These are phyloP conservation scores for Penicillium ochrochloron DNA, from an alignment of 495 filamentous ascomycete genomes.

Conservation along the genomic window DNA sequence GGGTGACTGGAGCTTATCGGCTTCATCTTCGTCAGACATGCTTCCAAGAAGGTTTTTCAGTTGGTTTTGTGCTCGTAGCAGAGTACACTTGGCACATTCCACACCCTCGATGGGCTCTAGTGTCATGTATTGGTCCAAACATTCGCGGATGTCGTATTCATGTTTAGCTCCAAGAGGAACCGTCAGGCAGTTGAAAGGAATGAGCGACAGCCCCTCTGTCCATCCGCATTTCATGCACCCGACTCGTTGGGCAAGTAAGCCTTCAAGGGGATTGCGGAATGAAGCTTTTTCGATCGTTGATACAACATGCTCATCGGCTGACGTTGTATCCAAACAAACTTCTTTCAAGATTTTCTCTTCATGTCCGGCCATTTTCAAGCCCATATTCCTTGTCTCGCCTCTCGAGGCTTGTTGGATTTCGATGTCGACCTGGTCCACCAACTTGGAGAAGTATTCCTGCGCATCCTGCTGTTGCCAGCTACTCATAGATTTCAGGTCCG, in stretches of 20 bases:
- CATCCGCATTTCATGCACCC: constrained; percentile 85
- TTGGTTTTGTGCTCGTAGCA: constrained; percentile 59
- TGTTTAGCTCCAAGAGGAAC: constrained; percentile 67
- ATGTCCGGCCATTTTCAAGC: constrained; percentile 47
- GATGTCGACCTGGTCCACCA: constrained; percentile 84
- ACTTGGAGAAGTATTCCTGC: constrained; percentile 93
- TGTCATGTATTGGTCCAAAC: constrained; percentile 81
- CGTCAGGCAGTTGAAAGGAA: constrained; percentile 93
- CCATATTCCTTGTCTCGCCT: constrained; percentile 45
- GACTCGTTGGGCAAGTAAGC: constrained; percentile 85
- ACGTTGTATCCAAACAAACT: constrained; percentile 6
- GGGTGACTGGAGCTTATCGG: constrained; percentile 27
- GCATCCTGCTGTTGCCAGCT: constrained; percentile 98
- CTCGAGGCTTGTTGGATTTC: constrained; percentile 62
- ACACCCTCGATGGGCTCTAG: constrained; percentile 86
- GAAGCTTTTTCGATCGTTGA: constrained; percentile 20
- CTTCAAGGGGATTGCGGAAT: constrained; percentile 76
- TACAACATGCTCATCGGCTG: constrained; percentile 9
- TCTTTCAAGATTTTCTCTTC: constrained; percentile 46
- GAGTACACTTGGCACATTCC: constrained; percentile 89
- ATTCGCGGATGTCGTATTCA: constrained; percentile 70
- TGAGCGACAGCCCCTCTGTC: constrained; percentile 83
- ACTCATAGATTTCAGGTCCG: constrained; percentile 81
- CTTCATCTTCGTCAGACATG: constrained; percentile 35
- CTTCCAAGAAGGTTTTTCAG: constrained; percentile 51